These are phyloP conservation scores for Phytopythium delawarense DNA, from an alignment of 352 stramenopile genomes.

Conservation along the genomic window DNA sequence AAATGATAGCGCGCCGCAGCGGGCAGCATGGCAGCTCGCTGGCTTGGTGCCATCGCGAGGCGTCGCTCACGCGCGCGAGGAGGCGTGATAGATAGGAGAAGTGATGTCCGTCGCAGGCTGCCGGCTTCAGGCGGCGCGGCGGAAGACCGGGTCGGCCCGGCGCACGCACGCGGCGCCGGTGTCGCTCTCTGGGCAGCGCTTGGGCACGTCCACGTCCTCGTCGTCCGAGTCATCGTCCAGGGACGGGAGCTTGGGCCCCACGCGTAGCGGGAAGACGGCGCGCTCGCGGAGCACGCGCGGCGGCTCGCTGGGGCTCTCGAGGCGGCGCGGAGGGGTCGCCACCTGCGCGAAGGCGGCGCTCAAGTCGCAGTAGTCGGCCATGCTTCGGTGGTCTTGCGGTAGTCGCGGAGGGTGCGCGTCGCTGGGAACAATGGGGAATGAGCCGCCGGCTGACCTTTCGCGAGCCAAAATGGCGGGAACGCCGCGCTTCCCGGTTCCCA, in stretches of 20 bases:
- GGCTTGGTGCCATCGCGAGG: too few species aligned
- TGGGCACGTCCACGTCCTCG: slow-evolving; percentile 13
- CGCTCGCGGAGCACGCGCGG: slow-evolving; percentile 20
- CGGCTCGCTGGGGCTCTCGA: slow-evolving; percentile 2
- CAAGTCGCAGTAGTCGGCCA: neutral
- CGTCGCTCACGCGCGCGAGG: too few species aligned
- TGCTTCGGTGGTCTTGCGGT: neutral
- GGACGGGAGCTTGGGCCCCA: slow-evolving; percentile 17
- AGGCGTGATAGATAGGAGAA: too few species aligned
- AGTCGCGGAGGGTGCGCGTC: neutral
- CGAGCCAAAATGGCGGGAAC: neutral
- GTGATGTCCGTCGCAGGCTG: neutral
- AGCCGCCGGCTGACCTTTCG: neutral
- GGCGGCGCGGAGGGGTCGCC: neutral
- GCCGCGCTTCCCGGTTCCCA: neutral
- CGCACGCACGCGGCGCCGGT: neutral
- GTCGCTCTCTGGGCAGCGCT: neutral
- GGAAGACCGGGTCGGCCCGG: neutral
- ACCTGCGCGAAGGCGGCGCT: neutral
- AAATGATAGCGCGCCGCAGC: neutral
- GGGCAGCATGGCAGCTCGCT: too few species aligned
- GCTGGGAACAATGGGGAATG: neutral
- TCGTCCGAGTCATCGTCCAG: slow-evolving; percentile 13
- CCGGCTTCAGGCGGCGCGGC: neutral
- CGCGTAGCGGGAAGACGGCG: slow-evolving; percentile 15